phyloP scores from a whole-genome alignment of 2,329 filamentous ascomycete genomes.

The Esteya vermicola region DNA sequence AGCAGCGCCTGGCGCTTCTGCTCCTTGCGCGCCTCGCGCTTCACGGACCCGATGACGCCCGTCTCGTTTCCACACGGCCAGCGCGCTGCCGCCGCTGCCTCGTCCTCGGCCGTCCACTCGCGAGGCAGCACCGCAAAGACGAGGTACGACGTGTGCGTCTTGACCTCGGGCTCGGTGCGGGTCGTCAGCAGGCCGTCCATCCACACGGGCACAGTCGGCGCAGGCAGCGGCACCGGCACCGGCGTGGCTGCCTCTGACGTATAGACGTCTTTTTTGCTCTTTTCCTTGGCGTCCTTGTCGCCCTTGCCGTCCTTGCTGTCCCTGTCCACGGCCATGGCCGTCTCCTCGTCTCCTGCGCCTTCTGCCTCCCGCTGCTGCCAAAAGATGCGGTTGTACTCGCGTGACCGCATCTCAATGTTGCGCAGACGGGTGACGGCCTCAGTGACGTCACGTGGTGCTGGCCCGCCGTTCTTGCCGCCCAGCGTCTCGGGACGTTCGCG shows the following conservation, averaged over 20 bases:
- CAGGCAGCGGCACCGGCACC: no score
- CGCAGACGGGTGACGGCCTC: conserved; percentile 65
- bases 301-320: conserved; percentile 10
- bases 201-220: no score
- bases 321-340: conserved; percentile 9
- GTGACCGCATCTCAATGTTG: conserved; percentile 56
- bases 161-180: conserved; percentile 73
- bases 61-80: conserved; percentile 47
- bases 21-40: conserved; percentile 39
- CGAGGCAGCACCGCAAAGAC: conserved; percentile 84
- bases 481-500: conserved; percentile 65
- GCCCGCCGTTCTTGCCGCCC: conserved; percentile 46
- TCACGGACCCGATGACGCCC: conserved; percentile 36
- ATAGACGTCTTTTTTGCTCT: neutral
- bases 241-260: neutral
- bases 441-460: conserved; percentile 57
- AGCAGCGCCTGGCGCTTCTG: conserved; percentile 39
- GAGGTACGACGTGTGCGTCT: conserved; percentile 94
- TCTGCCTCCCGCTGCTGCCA: conserved; percentile 6
- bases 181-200: conserved; percentile 67
- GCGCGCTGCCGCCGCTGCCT: conserved; percentile 48
- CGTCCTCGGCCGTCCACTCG: conserved; percentile 73
- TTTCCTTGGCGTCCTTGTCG: neutral
- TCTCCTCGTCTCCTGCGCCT: neutral
- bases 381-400: conserved; percentile 33